Percentiles rank a stretch among this genome's conserved stretches.
These are phyloP conservation scores for Pyrenula massariospora DNA, from an alignment of 495 filamentous ascomycete species.

Conservation along the genomic window DNA sequence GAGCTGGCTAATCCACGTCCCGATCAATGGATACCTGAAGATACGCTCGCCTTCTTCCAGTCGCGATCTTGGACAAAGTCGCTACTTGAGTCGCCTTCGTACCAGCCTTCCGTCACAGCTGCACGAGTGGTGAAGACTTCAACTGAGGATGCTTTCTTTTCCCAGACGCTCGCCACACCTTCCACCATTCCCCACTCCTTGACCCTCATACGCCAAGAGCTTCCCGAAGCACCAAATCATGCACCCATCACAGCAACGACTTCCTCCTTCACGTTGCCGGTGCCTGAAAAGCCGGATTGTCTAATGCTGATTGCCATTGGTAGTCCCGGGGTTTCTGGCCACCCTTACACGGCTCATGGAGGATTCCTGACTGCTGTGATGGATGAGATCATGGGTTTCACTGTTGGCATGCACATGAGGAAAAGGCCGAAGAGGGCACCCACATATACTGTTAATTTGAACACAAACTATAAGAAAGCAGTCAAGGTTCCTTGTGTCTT, in stretches of 20 bases:
- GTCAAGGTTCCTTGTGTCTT: slow-evolving; percentile 20
- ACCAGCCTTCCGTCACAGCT: neutral
- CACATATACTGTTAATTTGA: slow-evolving; percentile 27
- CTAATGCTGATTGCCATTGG: slow-evolving; percentile 23
- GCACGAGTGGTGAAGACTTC: slow-evolving; percentile 4
- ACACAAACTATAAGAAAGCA: slow-evolving; percentile 26
- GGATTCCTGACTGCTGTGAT: slow-evolving; percentile 56
- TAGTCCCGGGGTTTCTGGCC: slow-evolving; percentile 24
- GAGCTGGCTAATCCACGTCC: neutral
- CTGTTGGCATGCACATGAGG: slow-evolving; percentile 23
- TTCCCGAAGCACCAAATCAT: slow-evolving; percentile 11
- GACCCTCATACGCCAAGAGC: slow-evolving; percentile 21
- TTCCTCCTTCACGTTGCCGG: slow-evolving; percentile 21
- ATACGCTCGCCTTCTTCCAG: neutral
- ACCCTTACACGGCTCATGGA: slow-evolving; percentile 27
- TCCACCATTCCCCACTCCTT: slow-evolving; percentile 27
- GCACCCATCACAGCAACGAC: slow-evolving; percentile 2
- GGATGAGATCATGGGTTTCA: slow-evolving; percentile 45
- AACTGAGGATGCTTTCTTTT: slow-evolving; percentile 30
- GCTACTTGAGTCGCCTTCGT: neutral
- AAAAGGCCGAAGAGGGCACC: neutral
- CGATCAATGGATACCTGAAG: neutral
- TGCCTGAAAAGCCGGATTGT: slow-evolving; percentile 16
- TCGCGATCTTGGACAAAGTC: neutral
- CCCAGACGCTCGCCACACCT: slow-evolving; percentile 19